These are phyloP conservation scores for Rhizomucor miehei DNA, from an alignment of 371 early-diverging fungal genomes.

Conservation along the genomic window DNA sequence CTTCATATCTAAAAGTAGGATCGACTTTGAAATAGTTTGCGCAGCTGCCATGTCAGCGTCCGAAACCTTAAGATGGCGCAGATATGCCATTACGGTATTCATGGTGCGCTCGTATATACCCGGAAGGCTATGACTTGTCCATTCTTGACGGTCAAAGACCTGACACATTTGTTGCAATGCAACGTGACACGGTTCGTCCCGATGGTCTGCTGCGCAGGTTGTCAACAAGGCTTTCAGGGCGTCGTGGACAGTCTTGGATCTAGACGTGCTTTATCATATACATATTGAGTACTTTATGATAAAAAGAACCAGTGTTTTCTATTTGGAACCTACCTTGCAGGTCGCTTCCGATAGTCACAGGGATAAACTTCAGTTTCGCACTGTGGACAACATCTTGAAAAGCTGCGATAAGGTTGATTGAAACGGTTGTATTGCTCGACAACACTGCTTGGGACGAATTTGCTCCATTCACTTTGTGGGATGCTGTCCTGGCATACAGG, in stretches of 20 bases:
- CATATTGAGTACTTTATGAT: not conserved
- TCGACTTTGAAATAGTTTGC: conserved; percentile 30
- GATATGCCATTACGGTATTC: conserved; percentile 8
- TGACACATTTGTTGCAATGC: conserved; percentile 7
- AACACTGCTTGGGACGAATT: conserved; percentile 33
- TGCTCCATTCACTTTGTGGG: conserved; percentile 61
- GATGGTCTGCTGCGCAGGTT: not conserved
- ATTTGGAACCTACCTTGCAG: conserved; percentile 1
- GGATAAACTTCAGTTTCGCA: conserved; percentile 57
- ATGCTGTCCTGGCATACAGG: conserved; percentile 59
- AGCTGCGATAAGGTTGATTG: conserved; percentile 65
- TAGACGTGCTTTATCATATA: not conserved
- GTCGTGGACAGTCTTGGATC: conserved; percentile 1
- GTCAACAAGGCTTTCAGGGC: not conserved
- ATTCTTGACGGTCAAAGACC: conserved; percentile 23
- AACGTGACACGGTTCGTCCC: not conserved
- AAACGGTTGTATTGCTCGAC: conserved; percentile 54
- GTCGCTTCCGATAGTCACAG: conserved; percentile 23
- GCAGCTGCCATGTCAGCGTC: not conserved
- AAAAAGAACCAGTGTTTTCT: not conserved
- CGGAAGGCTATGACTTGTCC: conserved; percentile 26
- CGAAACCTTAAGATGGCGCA: conserved; percentile 1
- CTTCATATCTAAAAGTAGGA: conserved; percentile 53
- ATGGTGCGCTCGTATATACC: conserved; percentile 28
- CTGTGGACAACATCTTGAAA: conserved; percentile 56